Base-by-base conservation (phyloP, 352 stramenopile species). In the Phytophthora melonis region DNA sequence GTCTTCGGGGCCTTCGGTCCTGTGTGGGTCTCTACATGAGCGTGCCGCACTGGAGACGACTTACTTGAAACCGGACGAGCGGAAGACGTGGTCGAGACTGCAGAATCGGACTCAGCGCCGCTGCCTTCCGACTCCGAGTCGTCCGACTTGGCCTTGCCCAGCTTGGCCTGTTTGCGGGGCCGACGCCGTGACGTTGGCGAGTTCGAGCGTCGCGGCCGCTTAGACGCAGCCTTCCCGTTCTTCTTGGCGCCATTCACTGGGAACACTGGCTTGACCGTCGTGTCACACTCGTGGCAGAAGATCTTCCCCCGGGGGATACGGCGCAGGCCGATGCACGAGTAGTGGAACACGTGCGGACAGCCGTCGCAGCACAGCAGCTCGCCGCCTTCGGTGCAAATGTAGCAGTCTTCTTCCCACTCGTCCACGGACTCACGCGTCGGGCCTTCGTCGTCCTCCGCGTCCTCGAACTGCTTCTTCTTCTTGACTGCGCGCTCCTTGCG, bases 281-380 rank as follows among this genome's bases (percentile, higher is more conserved):
- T 65, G 27, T 96, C 88, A 45, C 90, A 97, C 41, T 86, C 70
- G 49, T 95, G 87, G 57, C 90, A 97, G 62, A 95, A 97, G 6
- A 86, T 95, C 63, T 97, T 97, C 13, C 90, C 90, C 0, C 90
- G 75, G n/a, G 90, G 90, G 3, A 96, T 82, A 45, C 90, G 87
- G 5, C 89, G 83, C n/a, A 94, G 63, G 18, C 82, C 80, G 39
- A 94, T 79, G 58, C 96, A 99, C 18, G 89, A 80, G 43, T 88
- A 81, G 72, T 99, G 97, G 77, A 98, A 99, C 9, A 97, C 88
- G 39, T 93, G 83, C 10, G 92, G 93, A 65, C 97, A 99, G 30
- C 89, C 91, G 50, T 97, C 92, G 63, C 97, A 99, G 63, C 89
- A 97, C 25, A 98, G 68, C 19, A 98, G 43, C 68, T 97, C 88